These are phyloP conservation scores for Kwoniella sp. DNA, from an alignment of 768 basidiomycete species.

Conservation along the genomic window DNA sequence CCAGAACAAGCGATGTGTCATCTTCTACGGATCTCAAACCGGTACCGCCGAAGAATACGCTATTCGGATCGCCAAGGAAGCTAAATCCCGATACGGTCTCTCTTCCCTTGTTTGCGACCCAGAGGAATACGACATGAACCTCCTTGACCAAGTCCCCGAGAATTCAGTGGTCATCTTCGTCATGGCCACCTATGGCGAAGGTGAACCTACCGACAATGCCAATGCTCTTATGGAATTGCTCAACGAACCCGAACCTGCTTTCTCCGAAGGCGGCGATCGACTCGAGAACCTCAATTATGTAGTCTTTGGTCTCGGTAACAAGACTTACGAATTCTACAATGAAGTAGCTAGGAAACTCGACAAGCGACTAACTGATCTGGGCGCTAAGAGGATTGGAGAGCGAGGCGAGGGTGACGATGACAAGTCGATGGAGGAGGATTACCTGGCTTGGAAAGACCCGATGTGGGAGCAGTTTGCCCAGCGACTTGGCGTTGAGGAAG, in stretches of 20 bases:
- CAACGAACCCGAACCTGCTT: conserved; percentile 81
- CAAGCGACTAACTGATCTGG: conserved; percentile 70
- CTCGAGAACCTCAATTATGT: conserved; percentile 90
- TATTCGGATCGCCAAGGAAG: conserved; percentile 95
- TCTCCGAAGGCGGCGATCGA: conserved; percentile 66
- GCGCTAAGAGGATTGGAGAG: conserved; percentile 80
- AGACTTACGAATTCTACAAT: conserved; percentile 89
- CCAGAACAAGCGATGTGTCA: conserved; percentile 59
- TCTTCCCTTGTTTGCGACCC: conserved; percentile 96
- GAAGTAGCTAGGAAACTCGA: conserved; percentile 82
- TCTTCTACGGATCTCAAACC: conserved; percentile 98
- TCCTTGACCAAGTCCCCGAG: conserved; percentile 84
- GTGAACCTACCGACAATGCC: conserved; percentile 97
- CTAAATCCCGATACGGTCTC: conserved; percentile 91
- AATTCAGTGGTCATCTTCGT: conserved; percentile 89
- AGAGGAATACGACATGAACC: conserved; percentile 98
- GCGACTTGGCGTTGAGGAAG: conserved; percentile 86
- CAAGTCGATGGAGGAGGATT: conserved; percentile 99
- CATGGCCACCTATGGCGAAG: conserved; percentile 97
- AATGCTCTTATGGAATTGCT: conserved; percentile 91
- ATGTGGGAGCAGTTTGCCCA: conserved; percentile 93
- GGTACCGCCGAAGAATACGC: conserved; percentile 97
- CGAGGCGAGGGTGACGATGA: conserved; percentile 97
- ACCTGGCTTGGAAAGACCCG: conserved; percentile 96
- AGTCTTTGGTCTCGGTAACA: conserved; percentile 79